phyloP scores from a whole-genome alignment of 495 filamentous ascomycete genomes.

The Tuber indicum region DNA sequence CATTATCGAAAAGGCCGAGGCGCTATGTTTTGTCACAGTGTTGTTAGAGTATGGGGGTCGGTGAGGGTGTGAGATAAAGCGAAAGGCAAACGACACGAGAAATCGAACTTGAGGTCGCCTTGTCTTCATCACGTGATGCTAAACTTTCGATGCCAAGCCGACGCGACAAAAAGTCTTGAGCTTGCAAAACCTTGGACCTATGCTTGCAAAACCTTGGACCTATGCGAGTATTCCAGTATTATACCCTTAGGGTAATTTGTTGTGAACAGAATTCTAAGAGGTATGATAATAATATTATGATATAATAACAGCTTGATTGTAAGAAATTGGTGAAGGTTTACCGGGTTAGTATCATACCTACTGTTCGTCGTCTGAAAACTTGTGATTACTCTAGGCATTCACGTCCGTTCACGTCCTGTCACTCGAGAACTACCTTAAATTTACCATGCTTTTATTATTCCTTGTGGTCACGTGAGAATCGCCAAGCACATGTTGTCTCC shows the following conservation, averaged over 20 bases:
- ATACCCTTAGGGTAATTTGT: background rate
- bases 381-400: background rate
- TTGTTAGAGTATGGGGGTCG: background rate
- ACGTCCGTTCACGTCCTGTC: conserved; percentile 16
- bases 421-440: conserved; percentile 9
- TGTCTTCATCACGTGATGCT: background rate
- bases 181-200: background rate
- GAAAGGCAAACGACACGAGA: background rate
- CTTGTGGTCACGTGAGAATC: conserved; percentile 22
- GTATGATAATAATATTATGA: background rate
- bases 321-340: background rate
- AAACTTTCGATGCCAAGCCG: background rate
- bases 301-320: background rate
- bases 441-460: background rate
- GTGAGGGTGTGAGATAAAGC: background rate
- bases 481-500: conserved; percentile 17
- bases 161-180: background rate
- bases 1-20: conserved; percentile 8
- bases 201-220: background rate
- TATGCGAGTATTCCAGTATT: background rate
- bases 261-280: background rate
- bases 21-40: background rate
- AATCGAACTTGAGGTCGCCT: background rate
- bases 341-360: background rate
- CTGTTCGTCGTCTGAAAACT: background rate